These are phyloP conservation scores for Diaporthe ampelina DNA, from an alignment of 2,329 filamentous ascomycete genomes.

Conservation along the genomic window DNA sequence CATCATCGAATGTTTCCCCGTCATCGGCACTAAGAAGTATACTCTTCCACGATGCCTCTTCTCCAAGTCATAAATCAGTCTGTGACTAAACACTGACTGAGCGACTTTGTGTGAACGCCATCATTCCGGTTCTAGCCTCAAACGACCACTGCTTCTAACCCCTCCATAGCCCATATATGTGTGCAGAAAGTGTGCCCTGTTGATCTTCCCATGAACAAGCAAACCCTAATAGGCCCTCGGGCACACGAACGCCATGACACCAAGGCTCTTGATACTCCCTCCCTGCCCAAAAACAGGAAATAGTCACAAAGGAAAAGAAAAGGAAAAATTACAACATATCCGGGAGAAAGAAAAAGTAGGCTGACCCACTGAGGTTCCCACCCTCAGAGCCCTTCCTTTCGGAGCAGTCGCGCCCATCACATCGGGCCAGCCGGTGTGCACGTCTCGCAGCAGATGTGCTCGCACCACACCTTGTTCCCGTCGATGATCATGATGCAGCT, in stretches of 20 bases:
- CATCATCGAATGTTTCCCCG: slow-evolving; percentile 8
- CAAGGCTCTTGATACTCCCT: not conserved
- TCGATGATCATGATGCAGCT: slow-evolving; percentile 67
- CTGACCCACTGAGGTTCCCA: not conserved
- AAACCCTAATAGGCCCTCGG: slow-evolving; percentile 17
- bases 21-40: slow-evolving; percentile 4
- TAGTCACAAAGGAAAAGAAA: not conserved
- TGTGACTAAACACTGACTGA: slow-evolving; percentile 9
- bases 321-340: not conserved
- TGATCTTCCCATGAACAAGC: slow-evolving; percentile 14
- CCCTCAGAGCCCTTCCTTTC: not conserved
- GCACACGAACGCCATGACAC: slow-evolving; percentile 24
- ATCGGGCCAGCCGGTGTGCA: slow-evolving; percentile 57
- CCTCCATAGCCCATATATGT: not conserved
- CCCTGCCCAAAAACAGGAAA: not conserved
- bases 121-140: not conserved
- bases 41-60: not conserved
- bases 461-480: slow-evolving; percentile 63
- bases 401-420: not conserved
- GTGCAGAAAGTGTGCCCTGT: slow-evolving; percentile 27
- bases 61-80: not conserved
- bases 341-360: not conserved
- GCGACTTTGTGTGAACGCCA: slow-evolving; percentile 13
- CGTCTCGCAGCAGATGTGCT: slow-evolving; percentile 67
- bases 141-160: not conserved